Conservation (phyloP, 2,329 filamentous ascomycete genomes). For the Alternaria sp. region DNA sequence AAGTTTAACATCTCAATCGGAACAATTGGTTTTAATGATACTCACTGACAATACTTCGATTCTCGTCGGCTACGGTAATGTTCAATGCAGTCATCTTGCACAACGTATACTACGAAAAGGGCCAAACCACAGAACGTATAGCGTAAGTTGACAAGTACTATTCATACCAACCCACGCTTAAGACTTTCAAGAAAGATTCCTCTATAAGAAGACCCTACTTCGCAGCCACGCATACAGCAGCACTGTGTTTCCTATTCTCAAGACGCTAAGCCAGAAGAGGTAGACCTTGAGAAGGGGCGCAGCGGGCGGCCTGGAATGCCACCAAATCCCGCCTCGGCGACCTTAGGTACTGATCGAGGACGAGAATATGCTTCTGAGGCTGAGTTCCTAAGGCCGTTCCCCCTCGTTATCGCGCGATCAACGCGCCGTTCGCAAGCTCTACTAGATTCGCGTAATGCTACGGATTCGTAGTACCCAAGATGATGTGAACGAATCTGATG, state of each 20-base stretch:
- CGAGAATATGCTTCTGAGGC: background rate
- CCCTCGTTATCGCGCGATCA: background rate
- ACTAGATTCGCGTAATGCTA: background rate
- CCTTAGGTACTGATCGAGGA: background rate
- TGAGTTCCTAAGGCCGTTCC: background rate
- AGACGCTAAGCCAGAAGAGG: conserved; percentile 9
- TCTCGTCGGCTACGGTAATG: background rate
- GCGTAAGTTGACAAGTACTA: background rate
- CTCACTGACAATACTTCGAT: background rate
- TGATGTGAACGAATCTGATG: background rate
- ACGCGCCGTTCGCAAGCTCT: background rate
- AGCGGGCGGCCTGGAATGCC: conserved; percentile 9
- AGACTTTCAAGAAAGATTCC: background rate
- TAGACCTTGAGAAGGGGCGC: conserved; percentile 10
- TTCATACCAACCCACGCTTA: background rate
- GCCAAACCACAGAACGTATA: background rate
- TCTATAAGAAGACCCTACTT: too few relatives aligned
- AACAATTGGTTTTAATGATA: background rate
- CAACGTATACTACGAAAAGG: background rate
- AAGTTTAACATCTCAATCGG: background rate
- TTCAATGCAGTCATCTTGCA: conserved; percentile 1
- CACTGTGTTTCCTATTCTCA: background rate
- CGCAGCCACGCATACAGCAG: background rate
- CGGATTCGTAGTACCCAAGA: background rate
- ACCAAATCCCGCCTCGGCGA: background rate